Percentiles rank a stretch among this genome's conserved stretches.
phyloP scores from a whole-genome alignment of 2,329 filamentous ascomycete genomes.

The Verticillium longisporum region DNA sequence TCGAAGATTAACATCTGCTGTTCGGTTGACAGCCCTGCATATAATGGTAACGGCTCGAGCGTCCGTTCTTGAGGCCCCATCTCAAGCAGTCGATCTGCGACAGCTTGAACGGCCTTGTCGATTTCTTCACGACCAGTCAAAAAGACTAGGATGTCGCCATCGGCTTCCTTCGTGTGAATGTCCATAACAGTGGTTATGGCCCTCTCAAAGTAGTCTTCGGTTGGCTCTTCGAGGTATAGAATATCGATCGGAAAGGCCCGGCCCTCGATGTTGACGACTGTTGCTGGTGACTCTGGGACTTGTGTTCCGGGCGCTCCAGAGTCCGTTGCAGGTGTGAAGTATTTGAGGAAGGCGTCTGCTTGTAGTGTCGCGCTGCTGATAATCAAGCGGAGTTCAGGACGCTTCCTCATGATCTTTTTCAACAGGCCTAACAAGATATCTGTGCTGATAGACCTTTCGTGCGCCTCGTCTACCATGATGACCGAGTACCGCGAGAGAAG shows the following conservation, averaged over 20 bases:
- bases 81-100: slow-evolving; percentile 28
- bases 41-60: slow-evolving; percentile 71
- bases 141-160: slow-evolving; percentile 87
- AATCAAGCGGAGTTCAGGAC: slow-evolving; percentile 78
- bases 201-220: slow-evolving; percentile 81
- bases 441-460: slow-evolving; percentile 87
- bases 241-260: slow-evolving; percentile 84
- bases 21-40: slow-evolving; percentile 81
- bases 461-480: slow-evolving; percentile 96
- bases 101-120: slow-evolving; percentile 69
- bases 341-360: slow-evolving; percentile 75
- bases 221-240: slow-evolving; percentile 69
- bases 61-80: slow-evolving; percentile 39
- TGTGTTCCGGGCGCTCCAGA: slow-evolving; percentile 2
- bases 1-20: slow-evolving; percentile 96
- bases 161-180: slow-evolving; percentile 73
- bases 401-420: slow-evolving; percentile 79
- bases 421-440: slow-evolving; percentile 84
- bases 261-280: slow-evolving; percentile 79
- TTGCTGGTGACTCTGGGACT: slow-evolving; percentile 15
- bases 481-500: slow-evolving; percentile 85
- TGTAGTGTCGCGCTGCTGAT: slow-evolving; percentile 92
- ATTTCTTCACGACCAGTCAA: slow-evolving; percentile 92
- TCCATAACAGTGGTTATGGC: slow-evolving; percentile 79
- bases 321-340: slow-evolving; percentile 47